Percentiles rank a stretch among this genome's conserved stretches.
Evolutionary conservation across 176 grass and related monocot species (phyloP).

Genomic region (Secale cereale): DNA sequence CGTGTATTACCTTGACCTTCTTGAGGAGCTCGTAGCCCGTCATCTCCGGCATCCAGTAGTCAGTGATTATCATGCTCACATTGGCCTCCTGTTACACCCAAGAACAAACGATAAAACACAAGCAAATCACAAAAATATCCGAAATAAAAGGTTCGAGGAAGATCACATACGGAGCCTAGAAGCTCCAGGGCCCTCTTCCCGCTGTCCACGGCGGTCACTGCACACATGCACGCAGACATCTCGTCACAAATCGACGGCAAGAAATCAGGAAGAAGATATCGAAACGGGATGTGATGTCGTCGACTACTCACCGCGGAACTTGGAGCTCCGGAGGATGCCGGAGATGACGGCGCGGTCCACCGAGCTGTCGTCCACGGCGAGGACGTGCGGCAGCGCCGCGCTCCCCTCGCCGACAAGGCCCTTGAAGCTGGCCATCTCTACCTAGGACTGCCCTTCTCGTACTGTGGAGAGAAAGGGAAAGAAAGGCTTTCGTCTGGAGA

Average conservation of each 20-base stretch:
- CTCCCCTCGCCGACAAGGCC: constrained; percentile 15
- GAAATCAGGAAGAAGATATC: neutral
- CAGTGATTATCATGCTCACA: constrained; percentile 94
- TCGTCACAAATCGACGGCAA: neutral
- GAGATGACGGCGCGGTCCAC: constrained; percentile 76
- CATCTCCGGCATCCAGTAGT: constrained; percentile 99
- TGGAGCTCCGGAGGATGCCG: constrained; percentile 65
- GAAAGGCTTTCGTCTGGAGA: neutral
- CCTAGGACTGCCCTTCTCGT: neutral
- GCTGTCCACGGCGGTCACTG: constrained; percentile 94
- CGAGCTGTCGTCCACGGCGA: constrained; percentile 83
- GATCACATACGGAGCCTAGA: constrained; percentile 47
- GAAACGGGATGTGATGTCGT: neutral
- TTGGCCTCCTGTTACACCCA: constrained; percentile 59
- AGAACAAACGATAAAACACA: neutral
- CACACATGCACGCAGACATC: neutral
- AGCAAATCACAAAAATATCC: neutral
- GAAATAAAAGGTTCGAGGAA: neutral
- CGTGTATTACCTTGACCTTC: constrained; percentile 67
- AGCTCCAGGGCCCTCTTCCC: constrained; percentile 88
- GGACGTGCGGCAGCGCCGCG: constrained; percentile 48
- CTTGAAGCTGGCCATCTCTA: constrained; percentile 26
- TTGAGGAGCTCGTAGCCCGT: constrained; percentile 94
- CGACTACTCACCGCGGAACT: constrained; percentile 48
- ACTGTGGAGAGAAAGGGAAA: neutral